phyloP scores from a whole-genome alignment of 2,329 filamentous ascomycete genomes.

The Calonectria henricotiae region DNA sequence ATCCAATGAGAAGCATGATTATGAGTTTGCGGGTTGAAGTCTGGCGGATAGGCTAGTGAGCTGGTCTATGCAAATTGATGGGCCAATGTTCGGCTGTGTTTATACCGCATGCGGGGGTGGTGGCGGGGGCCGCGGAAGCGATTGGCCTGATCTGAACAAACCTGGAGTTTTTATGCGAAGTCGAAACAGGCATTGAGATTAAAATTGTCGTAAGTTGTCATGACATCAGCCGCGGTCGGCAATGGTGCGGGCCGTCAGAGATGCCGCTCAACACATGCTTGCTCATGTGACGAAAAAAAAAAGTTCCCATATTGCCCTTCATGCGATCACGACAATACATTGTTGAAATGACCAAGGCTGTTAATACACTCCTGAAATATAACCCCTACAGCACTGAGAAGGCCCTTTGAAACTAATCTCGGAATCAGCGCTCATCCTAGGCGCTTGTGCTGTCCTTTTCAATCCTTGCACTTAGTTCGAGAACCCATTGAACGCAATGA shows the following conservation, averaged over 20 bases:
- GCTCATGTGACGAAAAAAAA: no score
- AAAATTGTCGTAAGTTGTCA: constrained; percentile 5
- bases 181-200: neutral
- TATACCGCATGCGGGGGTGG: constrained; percentile 13
- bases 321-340: no score
- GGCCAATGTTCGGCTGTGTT: neutral
- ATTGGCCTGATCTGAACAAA: neutral
- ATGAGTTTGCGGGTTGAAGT: constrained; percentile 2
- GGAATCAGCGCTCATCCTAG: no score
- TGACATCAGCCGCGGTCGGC: constrained; percentile 14
- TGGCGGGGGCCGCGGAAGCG: constrained; percentile 1
- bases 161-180: neutral
- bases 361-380: no score
- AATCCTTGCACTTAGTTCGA: no score
- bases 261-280: no score
- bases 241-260: constrained; percentile 36
- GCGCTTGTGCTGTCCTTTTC: no score
- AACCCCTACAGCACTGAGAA: no score
- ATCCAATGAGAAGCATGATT: constrained; percentile 92
- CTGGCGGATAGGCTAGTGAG: constrained; percentile 3
- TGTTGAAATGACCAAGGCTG: no score
- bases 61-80: neutral
- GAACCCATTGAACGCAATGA: no score
- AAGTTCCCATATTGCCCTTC: no score
- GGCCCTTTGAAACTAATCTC: no score